phyloP scores from a whole-genome alignment of 1,284 basidiomycete species.

The Ganoderma leucocontextum region DNA sequence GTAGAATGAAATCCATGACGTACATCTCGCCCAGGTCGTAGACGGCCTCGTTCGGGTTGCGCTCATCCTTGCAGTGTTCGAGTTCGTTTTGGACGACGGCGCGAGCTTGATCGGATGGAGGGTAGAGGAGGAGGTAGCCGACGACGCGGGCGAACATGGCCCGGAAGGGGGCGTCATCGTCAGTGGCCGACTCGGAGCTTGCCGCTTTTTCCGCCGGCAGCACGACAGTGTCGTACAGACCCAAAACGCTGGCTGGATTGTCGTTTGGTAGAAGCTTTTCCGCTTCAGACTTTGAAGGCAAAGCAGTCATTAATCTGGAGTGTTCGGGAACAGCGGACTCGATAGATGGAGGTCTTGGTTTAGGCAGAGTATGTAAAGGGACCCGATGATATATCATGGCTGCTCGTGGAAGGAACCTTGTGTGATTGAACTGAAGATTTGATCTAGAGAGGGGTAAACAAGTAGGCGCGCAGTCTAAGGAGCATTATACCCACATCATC shows the following conservation, averaged over 20 bases:
- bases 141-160: not conserved
- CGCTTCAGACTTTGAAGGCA: not conserved
- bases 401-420: no score
- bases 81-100: not conserved
- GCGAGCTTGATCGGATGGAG: not conserved
- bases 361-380: no score
- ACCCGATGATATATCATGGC: no score
- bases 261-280: not conserved
- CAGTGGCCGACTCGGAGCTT: not conserved
- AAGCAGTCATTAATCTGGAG: not conserved
- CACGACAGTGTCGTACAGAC: not conserved
- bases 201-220: not conserved
- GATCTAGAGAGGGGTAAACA: no score
- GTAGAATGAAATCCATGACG: not conserved
- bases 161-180: not conserved
- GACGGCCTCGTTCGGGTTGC: not conserved
- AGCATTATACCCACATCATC: no score
- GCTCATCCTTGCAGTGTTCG: not conserved
- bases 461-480: no score
- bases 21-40: not conserved
- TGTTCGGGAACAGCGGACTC: not conserved
- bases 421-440: no score
- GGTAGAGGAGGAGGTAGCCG: not conserved
- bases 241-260: not conserved
- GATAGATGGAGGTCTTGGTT: no score